Evolutionary conservation across 2,329 filamentous ascomycete genomes (phyloP), one percentile per base, ranked within the genome.

Genomic region (Xylariaceae sp.): DNA sequence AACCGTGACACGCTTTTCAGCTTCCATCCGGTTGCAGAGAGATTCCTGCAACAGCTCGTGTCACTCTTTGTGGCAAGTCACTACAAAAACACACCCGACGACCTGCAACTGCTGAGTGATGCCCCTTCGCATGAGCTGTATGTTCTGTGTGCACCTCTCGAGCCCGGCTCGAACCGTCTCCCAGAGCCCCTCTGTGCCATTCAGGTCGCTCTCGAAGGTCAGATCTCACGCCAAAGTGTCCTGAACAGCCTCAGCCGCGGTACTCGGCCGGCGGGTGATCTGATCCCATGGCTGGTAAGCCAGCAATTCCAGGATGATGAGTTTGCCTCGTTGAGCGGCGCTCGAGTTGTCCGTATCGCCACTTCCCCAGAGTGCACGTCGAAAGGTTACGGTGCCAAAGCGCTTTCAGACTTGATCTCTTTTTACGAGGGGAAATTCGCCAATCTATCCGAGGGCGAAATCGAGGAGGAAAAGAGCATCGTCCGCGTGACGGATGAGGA

Each of bases 231-330:
- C 49, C 83, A 94, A 56, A 97, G 89, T 57, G 89, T 98, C 3
- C 69, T 96, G 42, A 94, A 88, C 64, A 86, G 86, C 60, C 67
- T 98, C 48, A 90, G 85, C 54, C 78, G 92, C 59, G 94, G 92
- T 26, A 85, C 92, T 59, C 76, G 92, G 51, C 88, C 90, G 2
- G 81, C 86, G 27, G 92, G 92, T 54, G 92, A 98, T 62, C 68
- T 98, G 38, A 98, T 98, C 41, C 92, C 92, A 1, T 98, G 92
- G 92, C 76, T 97, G 21, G 86, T 98, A 47, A 94, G 88, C 60
- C 89, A 97, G 60, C 92, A 98, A 60, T 98, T 95, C 69, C 92
- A 97, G 59, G 92, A 98, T 54, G 88, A 94, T 50, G 88, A 96
- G 50, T 98, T 98, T 59, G 92, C 90, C 9, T 83, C 85, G 28